Percentiles rank a stretch among this genome's conserved stretches.
Evolutionary conservation across 2,329 filamentous ascomycete species (phyloP).

Genomic region (Mollisia scopiformis): DNA sequence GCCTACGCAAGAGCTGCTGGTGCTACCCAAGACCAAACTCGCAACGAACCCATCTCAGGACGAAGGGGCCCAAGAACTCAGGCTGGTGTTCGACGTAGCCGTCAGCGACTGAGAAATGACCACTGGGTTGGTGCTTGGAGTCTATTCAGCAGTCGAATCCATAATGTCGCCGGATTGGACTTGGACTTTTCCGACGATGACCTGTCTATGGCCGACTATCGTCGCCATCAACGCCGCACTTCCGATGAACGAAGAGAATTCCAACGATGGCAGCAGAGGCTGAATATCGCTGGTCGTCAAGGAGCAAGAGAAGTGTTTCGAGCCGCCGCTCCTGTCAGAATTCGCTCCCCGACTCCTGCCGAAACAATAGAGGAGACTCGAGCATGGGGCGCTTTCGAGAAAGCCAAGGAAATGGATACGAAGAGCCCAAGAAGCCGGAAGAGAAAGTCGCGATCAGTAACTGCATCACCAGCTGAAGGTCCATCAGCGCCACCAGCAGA

Average conservation of each 20-base stretch:
- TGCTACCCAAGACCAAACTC: conserved; percentile 28
- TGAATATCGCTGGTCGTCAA: conserved; percentile 79
- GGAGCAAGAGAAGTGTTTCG: conserved; percentile 76
- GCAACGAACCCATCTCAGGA: conserved; percentile 31
- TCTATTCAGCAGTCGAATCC: conserved; percentile 62
- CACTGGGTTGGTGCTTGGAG: conserved; percentile 91
- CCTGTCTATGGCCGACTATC: conserved; percentile 49
- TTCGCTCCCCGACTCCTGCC: conserved; percentile 60
- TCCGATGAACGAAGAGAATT: conserved; percentile 59
- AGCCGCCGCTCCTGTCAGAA: conserved; percentile 64
- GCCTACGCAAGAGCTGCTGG: conserved; percentile 43
- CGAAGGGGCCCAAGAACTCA: conserved; percentile 52
- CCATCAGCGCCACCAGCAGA: conserved; percentile 58
- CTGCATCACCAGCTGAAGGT: conserved; percentile 70
- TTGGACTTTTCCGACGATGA: conserved; percentile 85
- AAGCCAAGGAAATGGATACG: conserved; percentile 71
- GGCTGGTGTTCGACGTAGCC: conserved; percentile 57
- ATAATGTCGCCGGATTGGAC: conserved; percentile 73
- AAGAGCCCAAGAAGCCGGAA: conserved; percentile 62
- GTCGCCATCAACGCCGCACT: conserved; percentile 55
- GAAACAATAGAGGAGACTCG: conserved; percentile 78
- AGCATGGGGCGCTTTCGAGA: conserved; percentile 91
- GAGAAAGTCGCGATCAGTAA: conserved; percentile 72
- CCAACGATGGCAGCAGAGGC: conserved; percentile 79
- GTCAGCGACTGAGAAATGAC: conserved; percentile 68